These are phyloP conservation scores for Sparassis latifolia DNA, from an alignment of 1,284 basidiomycete species.

Conservation along the genomic window DNA sequence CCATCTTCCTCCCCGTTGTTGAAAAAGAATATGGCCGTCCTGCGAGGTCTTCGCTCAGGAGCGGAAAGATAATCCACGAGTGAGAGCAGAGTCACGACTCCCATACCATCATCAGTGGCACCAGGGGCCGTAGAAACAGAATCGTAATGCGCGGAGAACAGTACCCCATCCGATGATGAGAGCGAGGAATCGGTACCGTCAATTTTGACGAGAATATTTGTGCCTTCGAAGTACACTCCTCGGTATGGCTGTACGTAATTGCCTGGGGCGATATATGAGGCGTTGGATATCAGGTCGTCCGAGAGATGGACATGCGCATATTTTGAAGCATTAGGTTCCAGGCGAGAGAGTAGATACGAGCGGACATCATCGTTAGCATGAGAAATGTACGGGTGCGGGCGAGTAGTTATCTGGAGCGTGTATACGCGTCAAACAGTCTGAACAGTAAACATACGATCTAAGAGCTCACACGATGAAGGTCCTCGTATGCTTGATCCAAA, in stretches of 20 bases:
- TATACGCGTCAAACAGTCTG: background rate
- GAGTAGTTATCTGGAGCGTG: conserved; percentile 43
- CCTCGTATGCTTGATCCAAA: conserved; percentile 50
- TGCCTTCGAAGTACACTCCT: conserved; percentile 63
- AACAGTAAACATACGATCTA: background rate
- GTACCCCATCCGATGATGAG: conserved; percentile 32
- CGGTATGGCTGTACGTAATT: conserved; percentile 20
- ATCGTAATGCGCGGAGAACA: conserved; percentile 80
- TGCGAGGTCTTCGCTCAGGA: conserved; percentile 32
- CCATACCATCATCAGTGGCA: conserved; percentile 75
- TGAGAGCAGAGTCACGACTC: conserved; percentile 58
- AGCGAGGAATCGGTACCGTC: conserved; percentile 42
- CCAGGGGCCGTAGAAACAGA: conserved; percentile 73
- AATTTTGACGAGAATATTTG: conserved; percentile 65
- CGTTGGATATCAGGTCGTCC: conserved; percentile 55
- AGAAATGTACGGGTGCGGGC: conserved; percentile 71
- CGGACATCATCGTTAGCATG: conserved; percentile 67
- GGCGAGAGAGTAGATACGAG: conserved; percentile 47
- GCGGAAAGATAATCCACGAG: conserved; percentile 54
- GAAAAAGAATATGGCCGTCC: conserved; percentile 71
- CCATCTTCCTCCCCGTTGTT: conserved; percentile 81
- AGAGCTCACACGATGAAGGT: conserved; percentile 49
- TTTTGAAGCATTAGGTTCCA: conserved; percentile 37
- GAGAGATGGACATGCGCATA: conserved; percentile 41
- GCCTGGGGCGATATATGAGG: conserved; percentile 35